Evolutionary conservation across 129 eudicot genomes (phyloP), one percentile per base, ranked within the genome.

Genomic region (Glebionis coronaria): DNA sequence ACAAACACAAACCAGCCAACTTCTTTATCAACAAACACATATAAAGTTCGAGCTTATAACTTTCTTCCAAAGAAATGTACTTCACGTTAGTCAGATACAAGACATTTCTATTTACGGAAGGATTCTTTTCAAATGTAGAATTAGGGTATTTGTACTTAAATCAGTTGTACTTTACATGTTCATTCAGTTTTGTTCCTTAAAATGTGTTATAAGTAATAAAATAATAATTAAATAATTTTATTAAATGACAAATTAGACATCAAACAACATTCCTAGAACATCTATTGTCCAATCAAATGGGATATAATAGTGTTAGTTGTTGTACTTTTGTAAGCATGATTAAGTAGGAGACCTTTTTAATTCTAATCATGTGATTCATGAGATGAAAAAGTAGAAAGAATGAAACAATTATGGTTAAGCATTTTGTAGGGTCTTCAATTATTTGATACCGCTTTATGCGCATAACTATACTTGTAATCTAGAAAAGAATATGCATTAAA

Each of bases 341-440:
- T 76, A 68, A 27, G 56, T 3, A 31, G 58, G 52, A 44, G 59
- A 12, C 42, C 40, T 75, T 18, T 9, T 12, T 12, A n/a, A 13
- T 60, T 60, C 74, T 61, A 60, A 68, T 76, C 75, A 68, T 76
- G 80, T 68, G 75, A 61, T 68, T 76, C 75, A 76, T 76, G 70
- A 53, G 74, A 76, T 62, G 49, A 76, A 68, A 35, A 68, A 76
- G 80, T 15, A 42, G 80, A 75, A 59, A 75, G 75, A 75, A 75
- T 68, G 80, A 67, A 52, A 67, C 20, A 67, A 54, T 55, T 65
- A 20, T 60, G 61, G 50, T 68, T 62, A 52, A 76, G 38, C 57
- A 40, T 68, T 76, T 60, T 60, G 75, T 76, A 69, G 80, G 80
- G 80, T 61, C 70, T 61, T 76, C 80, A 68, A 76, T 68, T 76